A percentile compares a stretch with the other conserved stretches of the same genome.
Evolutionary conservation across 2,329 filamentous ascomycete species (phyloP).

Genomic region (Acrodontium crateriforme): DNA sequence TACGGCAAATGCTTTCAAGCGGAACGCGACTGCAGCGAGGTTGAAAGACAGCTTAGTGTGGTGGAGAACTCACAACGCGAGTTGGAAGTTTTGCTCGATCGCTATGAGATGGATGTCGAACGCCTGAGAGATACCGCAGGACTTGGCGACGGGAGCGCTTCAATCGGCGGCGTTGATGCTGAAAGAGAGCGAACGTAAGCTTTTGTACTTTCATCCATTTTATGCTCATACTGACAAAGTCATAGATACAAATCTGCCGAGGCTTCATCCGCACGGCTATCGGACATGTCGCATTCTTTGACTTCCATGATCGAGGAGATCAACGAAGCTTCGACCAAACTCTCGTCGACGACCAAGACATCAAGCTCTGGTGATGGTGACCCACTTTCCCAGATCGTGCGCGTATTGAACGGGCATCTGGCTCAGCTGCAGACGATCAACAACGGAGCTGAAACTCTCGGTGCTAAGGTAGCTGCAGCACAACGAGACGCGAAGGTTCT

Average conservation of each 20-base stretch:
- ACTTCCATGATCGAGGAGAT: slow-evolving; percentile 97
- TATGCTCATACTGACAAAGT: slow-evolving; percentile 11
- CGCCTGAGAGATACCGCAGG: slow-evolving; percentile 72
- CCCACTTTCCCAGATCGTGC: slow-evolving; percentile 85
- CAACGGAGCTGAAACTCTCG: slow-evolving; percentile 63
- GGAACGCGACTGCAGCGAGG: slow-evolving; percentile 80
- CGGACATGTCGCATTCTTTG: slow-evolving; percentile 86
- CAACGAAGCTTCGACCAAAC: slow-evolving; percentile 75
- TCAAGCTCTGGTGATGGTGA: slow-evolving; percentile 10
- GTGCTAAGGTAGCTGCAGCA: slow-evolving; percentile 67
- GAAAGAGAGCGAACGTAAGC: slow-evolving; percentile 81
- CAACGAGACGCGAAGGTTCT: slow-evolving; percentile 60
- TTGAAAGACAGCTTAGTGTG: slow-evolving; percentile 76
- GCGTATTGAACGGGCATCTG: slow-evolving; percentile 86
- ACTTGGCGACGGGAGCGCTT: slow-evolving; percentile 40
- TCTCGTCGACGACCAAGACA: slow-evolving; percentile 61
- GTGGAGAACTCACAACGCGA: slow-evolving; percentile 93
- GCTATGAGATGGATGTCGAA: slow-evolving; percentile 85
- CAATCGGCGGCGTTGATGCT: slow-evolving; percentile 76
- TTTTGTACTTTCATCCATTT: slow-evolving; percentile 1
- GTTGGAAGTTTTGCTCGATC: slow-evolving; percentile 72
- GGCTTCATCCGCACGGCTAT: slow-evolving; percentile 76
- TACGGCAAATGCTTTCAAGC: slow-evolving; percentile 89
- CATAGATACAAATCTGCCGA: slow-evolving; percentile 74
- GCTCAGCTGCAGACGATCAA: slow-evolving; percentile 90